Evolutionary conservation across 2,329 filamentous ascomycete species (phyloP).

Genomic region (Tolypocladium guangdongense): DNA sequence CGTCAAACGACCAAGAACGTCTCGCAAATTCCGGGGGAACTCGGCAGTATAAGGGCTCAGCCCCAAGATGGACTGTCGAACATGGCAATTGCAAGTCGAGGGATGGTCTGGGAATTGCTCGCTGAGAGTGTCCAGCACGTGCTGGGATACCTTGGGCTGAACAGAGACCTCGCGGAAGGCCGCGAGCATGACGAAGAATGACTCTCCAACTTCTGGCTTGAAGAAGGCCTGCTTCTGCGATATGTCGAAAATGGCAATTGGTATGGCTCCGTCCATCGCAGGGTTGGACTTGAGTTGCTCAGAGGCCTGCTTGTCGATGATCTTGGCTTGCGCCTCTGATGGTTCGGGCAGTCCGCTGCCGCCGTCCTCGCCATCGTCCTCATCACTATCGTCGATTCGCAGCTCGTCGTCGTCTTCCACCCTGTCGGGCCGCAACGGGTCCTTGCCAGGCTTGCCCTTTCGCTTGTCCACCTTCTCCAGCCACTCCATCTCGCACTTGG

Average conservation of each 20-base stretch:
- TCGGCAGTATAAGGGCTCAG: slow-evolving; percentile 51
- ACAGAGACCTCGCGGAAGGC: slow-evolving; percentile 57
- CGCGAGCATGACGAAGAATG: slow-evolving; percentile 73
- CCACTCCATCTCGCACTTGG: slow-evolving; percentile 86
- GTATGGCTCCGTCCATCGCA: slow-evolving; percentile 85
- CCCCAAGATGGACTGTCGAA: slow-evolving; percentile 59
- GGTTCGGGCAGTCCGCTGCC: slow-evolving; percentile 34
- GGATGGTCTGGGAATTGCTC: slow-evolving; percentile 48
- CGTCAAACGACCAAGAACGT: slow-evolving; percentile 53
- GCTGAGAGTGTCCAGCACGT: slow-evolving; percentile 58
- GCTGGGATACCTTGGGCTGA: slow-evolving; percentile 55
- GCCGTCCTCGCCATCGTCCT: slow-evolving; percentile 34
- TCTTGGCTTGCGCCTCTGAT: slow-evolving; percentile 27
- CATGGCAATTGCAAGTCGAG: slow-evolving; percentile 57
- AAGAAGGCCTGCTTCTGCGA: slow-evolving; percentile 69
- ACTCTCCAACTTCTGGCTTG: slow-evolving; percentile 52
- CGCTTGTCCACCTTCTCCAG: slow-evolving; percentile 69
- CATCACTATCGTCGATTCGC: slow-evolving; percentile 30
- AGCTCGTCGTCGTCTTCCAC: slow-evolving; percentile 39
- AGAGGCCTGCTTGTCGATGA: slow-evolving; percentile 34
- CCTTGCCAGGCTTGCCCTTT: slow-evolving; percentile 39
- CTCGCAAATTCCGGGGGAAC: slow-evolving; percentile 62
- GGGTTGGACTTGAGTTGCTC: slow-evolving; percentile 60
- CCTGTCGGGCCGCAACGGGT: slow-evolving; percentile 33
- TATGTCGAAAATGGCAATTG: slow-evolving; percentile 81